Evolutionary conservation across 257 asterid genomes (phyloP).

Genomic region (Lycium barbarum): DNA sequence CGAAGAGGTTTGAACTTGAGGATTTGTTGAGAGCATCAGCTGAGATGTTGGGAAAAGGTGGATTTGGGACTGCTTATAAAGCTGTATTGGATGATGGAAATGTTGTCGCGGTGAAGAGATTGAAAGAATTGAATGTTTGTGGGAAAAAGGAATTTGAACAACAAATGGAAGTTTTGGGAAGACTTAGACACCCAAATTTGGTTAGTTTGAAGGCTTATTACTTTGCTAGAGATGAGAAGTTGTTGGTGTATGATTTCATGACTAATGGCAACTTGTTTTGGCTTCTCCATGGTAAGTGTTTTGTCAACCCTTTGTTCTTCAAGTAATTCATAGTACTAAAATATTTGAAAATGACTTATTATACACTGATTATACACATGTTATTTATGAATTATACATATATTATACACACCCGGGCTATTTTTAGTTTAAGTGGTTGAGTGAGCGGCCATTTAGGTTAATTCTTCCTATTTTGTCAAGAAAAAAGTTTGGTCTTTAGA

Average conservation of each 20-base stretch:
- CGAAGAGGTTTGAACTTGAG: conserved; percentile 84
- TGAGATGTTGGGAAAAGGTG: conserved; percentile 93
- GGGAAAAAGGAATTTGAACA: conserved; percentile 83
- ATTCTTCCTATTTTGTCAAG: no score
- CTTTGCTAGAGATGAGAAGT: conserved; percentile 83
- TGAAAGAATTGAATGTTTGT: conserved; percentile 67
- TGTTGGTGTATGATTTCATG: conserved; percentile 84
- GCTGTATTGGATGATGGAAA: conserved; percentile 84
- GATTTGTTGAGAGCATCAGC: conserved; percentile 91
- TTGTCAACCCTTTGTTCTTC: background rate
- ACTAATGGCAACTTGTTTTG: conserved; percentile 83
- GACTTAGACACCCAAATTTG: conserved; percentile 74
- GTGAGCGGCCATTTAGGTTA: no score
- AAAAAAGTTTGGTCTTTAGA: background rate
- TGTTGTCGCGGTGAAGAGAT: conserved; percentile 83
- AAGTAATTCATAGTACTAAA: background rate
- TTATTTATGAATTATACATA: no score
- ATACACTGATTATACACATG: no score
- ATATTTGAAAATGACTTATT: background rate
- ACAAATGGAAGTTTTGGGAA: conserved; percentile 87
- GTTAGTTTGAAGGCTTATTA: conserved; percentile 81
- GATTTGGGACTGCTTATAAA: conserved; percentile 86
- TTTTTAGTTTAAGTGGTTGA: no score
- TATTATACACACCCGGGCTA: no score
- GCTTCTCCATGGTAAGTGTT: conserved; percentile 86